Conservation (phyloP, 768 basidiomycete genomes). For the Mycena maculata region DNA sequence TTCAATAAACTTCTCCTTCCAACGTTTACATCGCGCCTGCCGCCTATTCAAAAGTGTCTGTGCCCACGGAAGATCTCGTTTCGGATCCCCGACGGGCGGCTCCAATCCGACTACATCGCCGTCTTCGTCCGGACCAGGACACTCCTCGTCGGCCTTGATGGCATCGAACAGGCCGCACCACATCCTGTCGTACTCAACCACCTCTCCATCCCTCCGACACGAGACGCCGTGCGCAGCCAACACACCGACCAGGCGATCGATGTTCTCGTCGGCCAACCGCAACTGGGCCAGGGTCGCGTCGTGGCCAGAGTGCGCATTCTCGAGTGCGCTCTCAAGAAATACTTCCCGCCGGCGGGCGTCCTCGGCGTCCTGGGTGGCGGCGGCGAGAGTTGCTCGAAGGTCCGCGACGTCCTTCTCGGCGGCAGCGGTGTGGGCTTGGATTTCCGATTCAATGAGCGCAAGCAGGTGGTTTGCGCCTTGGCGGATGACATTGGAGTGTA, state of each 20-base stretch:
- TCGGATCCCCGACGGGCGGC: neutral
- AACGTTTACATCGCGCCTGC: neutral
- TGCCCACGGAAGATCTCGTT: slow-evolving; percentile 5
- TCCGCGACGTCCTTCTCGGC: neutral
- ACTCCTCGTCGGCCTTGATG: neutral
- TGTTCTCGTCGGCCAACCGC: neutral
- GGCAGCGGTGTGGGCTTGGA: slow-evolving; percentile 14
- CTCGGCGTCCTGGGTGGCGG: neutral
- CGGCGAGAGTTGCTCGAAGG: slow-evolving; percentile 2
- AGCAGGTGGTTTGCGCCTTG: slow-evolving; percentile 1
- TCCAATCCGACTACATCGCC: neutral
- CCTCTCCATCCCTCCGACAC: slow-evolving; percentile 2
- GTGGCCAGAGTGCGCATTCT: neutral
- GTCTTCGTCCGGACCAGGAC: neutral
- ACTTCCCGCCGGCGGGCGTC: slow-evolving; percentile 1
- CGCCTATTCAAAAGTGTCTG: slow-evolving; percentile 3
- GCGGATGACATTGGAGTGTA: slow-evolving; percentile 4
- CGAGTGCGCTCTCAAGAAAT: neutral
- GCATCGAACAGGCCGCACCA: slow-evolving; percentile 7
- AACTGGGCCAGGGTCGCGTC: neutral
- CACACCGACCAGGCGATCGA: neutral
- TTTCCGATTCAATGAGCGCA: slow-evolving; percentile 20
- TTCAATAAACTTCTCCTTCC: slow-evolving; percentile 9
- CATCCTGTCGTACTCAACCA: neutral
- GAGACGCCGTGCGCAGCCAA: slow-evolving; percentile 8